phyloP scores from a whole-genome alignment of 768 basidiomycete species.

The Naematelia encephala region DNA sequence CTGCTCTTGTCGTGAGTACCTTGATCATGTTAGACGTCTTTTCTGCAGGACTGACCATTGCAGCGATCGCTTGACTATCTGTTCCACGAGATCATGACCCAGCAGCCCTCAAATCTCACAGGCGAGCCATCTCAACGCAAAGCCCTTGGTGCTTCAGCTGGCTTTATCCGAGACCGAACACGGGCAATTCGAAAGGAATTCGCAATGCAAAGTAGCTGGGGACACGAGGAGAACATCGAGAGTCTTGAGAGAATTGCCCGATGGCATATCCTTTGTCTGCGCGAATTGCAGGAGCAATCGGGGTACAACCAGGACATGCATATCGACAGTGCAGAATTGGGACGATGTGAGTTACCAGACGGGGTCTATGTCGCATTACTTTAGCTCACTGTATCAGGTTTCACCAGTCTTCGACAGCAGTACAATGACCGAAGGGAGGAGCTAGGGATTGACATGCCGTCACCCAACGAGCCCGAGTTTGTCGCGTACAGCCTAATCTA shows the following conservation, averaged over 20 bases:
- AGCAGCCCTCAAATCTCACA: constrained; percentile 47
- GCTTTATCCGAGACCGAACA: constrained; percentile 87
- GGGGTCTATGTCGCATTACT: not conserved
- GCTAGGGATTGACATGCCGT: constrained; percentile 57
- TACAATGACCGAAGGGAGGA: constrained; percentile 70
- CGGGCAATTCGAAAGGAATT: constrained; percentile 89
- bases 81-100: constrained; percentile 72
- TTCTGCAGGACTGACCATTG: not conserved
- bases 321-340: constrained; percentile 38
- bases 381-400: constrained; percentile 56
- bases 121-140: constrained; percentile 26
- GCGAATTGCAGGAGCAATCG: constrained; percentile 56
- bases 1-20: constrained; percentile 65
- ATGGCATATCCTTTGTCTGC: constrained; percentile 76
- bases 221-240: constrained; percentile 68
- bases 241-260: constrained; percentile 91
- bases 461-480: constrained; percentile 89
- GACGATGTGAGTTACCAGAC: constrained; percentile 54
- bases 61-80: constrained; percentile 89
- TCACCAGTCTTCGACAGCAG: constrained; percentile 88
- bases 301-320: constrained; percentile 44
- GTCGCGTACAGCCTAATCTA: constrained; percentile 90
- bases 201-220: constrained; percentile 82
- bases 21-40: not conserved
- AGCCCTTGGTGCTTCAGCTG: constrained; percentile 54